phyloP scores from a whole-genome alignment of 441 rosid genomes.

The Geranium incanum region DNA sequence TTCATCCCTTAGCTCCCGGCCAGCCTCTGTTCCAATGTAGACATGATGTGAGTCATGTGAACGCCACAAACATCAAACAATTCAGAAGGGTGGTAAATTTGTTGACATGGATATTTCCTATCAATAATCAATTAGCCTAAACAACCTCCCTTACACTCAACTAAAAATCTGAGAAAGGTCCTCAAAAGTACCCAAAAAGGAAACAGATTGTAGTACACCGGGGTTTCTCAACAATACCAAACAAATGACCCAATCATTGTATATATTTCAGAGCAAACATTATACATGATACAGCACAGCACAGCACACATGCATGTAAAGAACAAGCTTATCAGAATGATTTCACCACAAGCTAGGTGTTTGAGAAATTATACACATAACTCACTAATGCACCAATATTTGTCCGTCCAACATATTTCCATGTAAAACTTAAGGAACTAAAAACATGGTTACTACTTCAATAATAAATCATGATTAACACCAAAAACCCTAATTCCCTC shows the following conservation, averaged over 20 bases:
- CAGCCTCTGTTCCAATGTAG: constrained; percentile 23
- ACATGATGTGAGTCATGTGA: background rate
- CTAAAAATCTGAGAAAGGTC: background rate
- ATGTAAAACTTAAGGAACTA: background rate
- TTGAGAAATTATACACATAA: background rate
- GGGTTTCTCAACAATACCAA: background rate
- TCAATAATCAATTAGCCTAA: background rate
- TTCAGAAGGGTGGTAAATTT: background rate
- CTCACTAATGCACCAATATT: background rate
- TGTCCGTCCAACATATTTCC: background rate
- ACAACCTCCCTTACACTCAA: background rate
- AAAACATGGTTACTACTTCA: background rate
- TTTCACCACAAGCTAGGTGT: background rate
- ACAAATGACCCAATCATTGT: background rate
- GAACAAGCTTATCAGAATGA: background rate
- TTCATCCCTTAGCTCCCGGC: constrained; percentile 23
- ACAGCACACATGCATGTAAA: background rate
- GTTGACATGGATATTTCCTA: background rate
- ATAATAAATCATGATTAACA: background rate
- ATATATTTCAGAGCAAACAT: background rate
- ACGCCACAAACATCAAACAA: background rate
- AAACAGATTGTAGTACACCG: background rate
- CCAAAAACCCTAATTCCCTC: constrained; percentile 4
- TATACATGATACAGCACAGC: background rate
- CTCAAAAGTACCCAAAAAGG: background rate